Percentiles rank a stretch among this genome's conserved stretches.
These are phyloP conservation scores for Dryadomyces quercus-mongolicae DNA, from an alignment of 2,329 filamentous ascomycete species.

Conservation along the genomic window DNA sequence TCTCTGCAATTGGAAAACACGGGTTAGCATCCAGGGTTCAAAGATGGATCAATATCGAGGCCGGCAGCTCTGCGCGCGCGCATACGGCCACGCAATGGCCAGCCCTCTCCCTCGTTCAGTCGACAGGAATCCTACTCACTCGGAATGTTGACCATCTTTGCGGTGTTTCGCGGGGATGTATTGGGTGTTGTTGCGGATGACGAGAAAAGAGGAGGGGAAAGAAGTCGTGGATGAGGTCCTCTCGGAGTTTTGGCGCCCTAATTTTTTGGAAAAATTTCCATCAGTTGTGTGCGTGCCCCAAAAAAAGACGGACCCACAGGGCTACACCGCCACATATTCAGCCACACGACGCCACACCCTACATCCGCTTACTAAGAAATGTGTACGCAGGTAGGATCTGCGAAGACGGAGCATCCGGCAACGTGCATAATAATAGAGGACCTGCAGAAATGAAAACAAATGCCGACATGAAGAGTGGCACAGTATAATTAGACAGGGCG, in stretches of 20 bases:
- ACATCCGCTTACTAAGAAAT: neutral
- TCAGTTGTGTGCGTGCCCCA: slow-evolving; percentile 1
- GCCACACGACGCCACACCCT: no score
- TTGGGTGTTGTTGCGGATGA: slow-evolving; percentile 5
- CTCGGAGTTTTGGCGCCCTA: slow-evolving; percentile 1
- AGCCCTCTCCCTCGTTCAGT: neutral
- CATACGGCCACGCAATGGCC: neutral
- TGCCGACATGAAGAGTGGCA: no score
- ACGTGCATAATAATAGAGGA: no score
- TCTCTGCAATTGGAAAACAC: slow-evolving; percentile 7
- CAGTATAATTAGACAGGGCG: no score
- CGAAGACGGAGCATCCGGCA: no score
- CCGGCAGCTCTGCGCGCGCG: neutral
- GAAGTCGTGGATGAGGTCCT: neutral
- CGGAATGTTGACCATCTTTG: slow-evolving; percentile 64
- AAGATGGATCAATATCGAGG: neutral
- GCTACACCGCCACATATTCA: neutral
- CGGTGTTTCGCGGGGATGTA: slow-evolving; percentile 12
- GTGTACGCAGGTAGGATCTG: no score
- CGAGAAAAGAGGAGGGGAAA: neutral
- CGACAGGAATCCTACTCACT: slow-evolving; percentile 20
- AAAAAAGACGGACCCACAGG: neutral
- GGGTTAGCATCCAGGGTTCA: slow-evolving; percentile 6
- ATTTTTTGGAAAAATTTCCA: slow-evolving; percentile 3
- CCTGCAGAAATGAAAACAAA: no score